A percentile compares a stretch with the other conserved stretches of the same genome.
Conservation (phyloP, 371 early-diverging fungal genomes). For the Actinomucor elegans region DNA sequence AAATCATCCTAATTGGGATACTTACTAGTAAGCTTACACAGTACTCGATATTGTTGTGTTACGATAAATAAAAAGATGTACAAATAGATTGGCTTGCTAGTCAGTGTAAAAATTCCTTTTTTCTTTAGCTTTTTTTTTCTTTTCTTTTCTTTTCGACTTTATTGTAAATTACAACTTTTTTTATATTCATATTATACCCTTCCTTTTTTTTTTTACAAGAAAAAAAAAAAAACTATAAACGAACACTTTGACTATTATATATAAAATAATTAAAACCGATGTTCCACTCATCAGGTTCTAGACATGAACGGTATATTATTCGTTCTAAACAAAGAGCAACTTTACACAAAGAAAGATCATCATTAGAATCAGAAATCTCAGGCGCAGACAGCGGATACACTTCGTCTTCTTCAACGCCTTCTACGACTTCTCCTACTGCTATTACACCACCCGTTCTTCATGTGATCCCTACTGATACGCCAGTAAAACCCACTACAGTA, state of each 20-base stretch:
- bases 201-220: background rate
- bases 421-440: slow-evolving; percentile 2
- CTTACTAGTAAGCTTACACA: no score
- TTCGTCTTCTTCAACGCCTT: slow-evolving; percentile 37
- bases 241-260: no score
- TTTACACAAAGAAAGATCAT: slow-evolving; percentile 24
- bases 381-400: slow-evolving; percentile 46
- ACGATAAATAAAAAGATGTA: slow-evolving; percentile 5
- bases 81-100: background rate
- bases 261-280: no score
- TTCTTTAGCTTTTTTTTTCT: background rate
- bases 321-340: slow-evolving; percentile 19
- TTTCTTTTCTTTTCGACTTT: background rate
- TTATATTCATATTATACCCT: background rate
- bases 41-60: background rate
- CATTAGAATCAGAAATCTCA: slow-evolving; percentile 37
- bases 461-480: background rate
- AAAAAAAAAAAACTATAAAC: background rate
- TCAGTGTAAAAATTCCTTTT: slow-evolving; percentile 2
- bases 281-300: slow-evolving; percentile 41
- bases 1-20: no score
- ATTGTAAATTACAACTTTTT: background rate
- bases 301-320: slow-evolving; percentile 39
- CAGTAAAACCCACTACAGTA: background rate
- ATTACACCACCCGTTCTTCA: no score